phyloP scores from a whole-genome alignment of 129 eudicot genomes.

The Lactuca sativa region DNA sequence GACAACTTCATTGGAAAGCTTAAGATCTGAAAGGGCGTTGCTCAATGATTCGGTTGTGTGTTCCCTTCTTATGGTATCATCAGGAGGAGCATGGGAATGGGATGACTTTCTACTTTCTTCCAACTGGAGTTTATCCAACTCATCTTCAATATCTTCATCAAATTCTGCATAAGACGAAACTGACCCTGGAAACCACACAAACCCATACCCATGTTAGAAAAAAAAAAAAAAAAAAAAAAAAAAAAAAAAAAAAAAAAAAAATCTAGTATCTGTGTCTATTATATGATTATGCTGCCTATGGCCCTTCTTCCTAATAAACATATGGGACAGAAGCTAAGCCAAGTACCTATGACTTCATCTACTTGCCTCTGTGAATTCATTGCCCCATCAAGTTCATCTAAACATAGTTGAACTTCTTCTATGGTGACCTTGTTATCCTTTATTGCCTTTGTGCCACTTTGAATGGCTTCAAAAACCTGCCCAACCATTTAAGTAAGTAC shows the following conservation, averaged over 20 bases:
- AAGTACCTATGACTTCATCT: conserved; percentile 57
- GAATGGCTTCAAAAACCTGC: conserved; percentile 71
- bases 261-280: background rate
- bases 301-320: too few species aligned
- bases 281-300: too few species aligned
- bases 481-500: background rate
- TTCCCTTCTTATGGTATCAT: conserved; percentile 20
- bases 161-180: conserved; percentile 34
- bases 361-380: conserved; percentile 57
- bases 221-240: too few species aligned
- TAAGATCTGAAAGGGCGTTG: conserved; percentile 51
- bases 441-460: conserved; percentile 62
- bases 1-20: conserved; percentile 34
- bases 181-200: conserved; percentile 46
- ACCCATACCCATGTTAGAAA: conserved; percentile 17
- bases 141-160: conserved; percentile 79
- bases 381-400: conserved; percentile 70
- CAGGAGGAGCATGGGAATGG: conserved; percentile 32
- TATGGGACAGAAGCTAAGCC: background rate
- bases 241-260: too few species aligned
- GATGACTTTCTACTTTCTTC: conserved; percentile 36
- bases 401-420: conserved; percentile 67
- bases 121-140: conserved; percentile 54
- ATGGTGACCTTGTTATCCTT: conserved; percentile 55
- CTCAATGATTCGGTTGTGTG: conserved; percentile 41